These are phyloP conservation scores for Kwoniella sp. DNA, from an alignment of 768 basidiomycete genomes.

Conservation along the genomic window DNA sequence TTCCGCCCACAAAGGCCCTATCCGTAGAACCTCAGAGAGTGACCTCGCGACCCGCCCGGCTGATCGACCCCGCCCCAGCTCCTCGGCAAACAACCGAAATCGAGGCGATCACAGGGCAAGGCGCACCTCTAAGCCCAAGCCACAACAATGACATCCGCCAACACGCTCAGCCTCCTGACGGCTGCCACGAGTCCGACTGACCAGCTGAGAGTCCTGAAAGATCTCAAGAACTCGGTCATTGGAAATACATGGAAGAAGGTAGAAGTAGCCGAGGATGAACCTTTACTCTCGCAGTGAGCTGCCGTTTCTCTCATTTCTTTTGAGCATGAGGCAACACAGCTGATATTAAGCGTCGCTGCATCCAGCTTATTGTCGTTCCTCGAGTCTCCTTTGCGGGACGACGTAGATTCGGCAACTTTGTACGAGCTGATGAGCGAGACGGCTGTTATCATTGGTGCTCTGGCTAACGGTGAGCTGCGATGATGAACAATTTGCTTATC, in stretches of 20 bases:
- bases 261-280: constrained; percentile 44
- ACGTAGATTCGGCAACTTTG: neutral
- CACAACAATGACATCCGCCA: neutral
- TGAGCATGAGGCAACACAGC: neutral
- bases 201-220: constrained; percentile 41
- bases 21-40: too few relatives aligned
- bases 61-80: too few relatives aligned
- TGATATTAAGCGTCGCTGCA: neutral
- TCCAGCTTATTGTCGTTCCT: constrained; percentile 22
- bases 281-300: constrained; percentile 33
- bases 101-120: too few relatives aligned
- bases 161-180: neutral
- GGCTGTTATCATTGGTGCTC: constrained; percentile 50
- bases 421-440: constrained; percentile 47
- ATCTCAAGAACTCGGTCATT: constrained; percentile 54
- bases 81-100: too few relatives aligned
- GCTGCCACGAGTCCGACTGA: constrained; percentile 9
- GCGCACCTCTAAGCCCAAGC: too few relatives aligned
- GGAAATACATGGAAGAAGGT: constrained; percentile 54
- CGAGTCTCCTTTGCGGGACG: neutral
- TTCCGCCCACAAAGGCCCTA: too few relatives aligned
- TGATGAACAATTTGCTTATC: too few relatives aligned
- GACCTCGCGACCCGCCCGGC: too few relatives aligned
- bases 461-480: constrained; percentile 48
- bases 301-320: neutral